Evolutionary conservation across 805 yeast species (phyloP), one percentile per base, ranked within the genome.

Genomic region (Cyberlindnera suaveolens): DNA sequence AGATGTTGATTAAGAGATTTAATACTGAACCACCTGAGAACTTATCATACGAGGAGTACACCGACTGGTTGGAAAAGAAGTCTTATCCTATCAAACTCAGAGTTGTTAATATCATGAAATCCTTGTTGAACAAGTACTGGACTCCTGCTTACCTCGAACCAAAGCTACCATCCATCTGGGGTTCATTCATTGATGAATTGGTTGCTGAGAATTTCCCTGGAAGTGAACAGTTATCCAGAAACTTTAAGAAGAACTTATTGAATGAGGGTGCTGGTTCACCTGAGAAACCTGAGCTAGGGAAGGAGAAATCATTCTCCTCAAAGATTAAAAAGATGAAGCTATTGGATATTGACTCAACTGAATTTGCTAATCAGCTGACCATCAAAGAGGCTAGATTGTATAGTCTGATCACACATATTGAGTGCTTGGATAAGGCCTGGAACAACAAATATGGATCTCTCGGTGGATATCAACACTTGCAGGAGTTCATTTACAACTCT

Each of bases 21-120:
- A 73, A 80, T 43, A 64, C 78, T 14, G 77, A 77, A 48, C 93
- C 96, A 18, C 96, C 96, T 0, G 96, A 86, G 55, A 96, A 95
- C 0, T 64, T 91, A 46, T 78, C 85, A 46, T 85, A 79, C 56
- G 95, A 84, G 48, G 95, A 87, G 55, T 86, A 85, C 60, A 77
- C 78, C 36, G 63, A 72, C 9, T 88, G 96, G 96, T 70, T 80
- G 9, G 77, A 78, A 34, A 76, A 75, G 56, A 86, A 86, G 55
- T 78, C 82, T 46, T 70, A 68, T 44, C 87, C 86, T 1, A 80
- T 84, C 29, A 76, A 88, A 42, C 54, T 74, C 19, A 71, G 86
- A 44, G 85, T 85, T 9, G 69, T 85, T 45, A 77, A 78, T 46
- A 70, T 83, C 20, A 74, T 89, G 77, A 78, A 76, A 52, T 64